Percentiles rank a stretch among this genome's conserved stretches.
Evolutionary conservation across 495 filamentous ascomycete species (phyloP).

Genomic region (Neurospora sublineolata): DNA sequence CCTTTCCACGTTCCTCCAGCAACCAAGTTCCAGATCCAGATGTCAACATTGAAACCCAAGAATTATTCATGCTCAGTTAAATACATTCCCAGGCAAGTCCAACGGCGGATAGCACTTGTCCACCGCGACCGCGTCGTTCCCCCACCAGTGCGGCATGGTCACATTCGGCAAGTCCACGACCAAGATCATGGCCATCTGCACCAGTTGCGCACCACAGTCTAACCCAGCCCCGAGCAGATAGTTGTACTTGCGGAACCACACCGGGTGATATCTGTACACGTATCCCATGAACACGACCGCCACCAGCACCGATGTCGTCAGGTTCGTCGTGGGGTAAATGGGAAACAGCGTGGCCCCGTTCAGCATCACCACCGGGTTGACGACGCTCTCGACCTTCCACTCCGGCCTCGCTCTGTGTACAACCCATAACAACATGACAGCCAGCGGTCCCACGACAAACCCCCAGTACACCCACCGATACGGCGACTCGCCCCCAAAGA

Average conservation of each 20-base stretch:
- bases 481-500: not conserved
- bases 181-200: slow-evolving; percentile 7
- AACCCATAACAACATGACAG: not conserved
- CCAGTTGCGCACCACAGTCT: slow-evolving; percentile 37
- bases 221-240: slow-evolving; percentile 42
- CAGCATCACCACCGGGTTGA: slow-evolving; percentile 10
- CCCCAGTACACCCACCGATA: slow-evolving; percentile 7
- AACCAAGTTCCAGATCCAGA: not conserved
- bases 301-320: slow-evolving; percentile 4
- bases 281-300: slow-evolving; percentile 13
- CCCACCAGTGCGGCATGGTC: slow-evolving; percentile 10
- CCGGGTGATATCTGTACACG: slow-evolving; percentile 5
- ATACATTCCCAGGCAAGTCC: not conserved
- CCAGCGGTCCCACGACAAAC: slow-evolving; percentile 6
- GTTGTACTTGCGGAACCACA: slow-evolving; percentile 33
- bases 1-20: not conserved
- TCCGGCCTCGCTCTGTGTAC: slow-evolving; percentile 5
- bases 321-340: slow-evolving; percentile 11
- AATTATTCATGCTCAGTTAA: not conserved
- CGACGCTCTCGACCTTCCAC: slow-evolving; percentile 5
- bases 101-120: slow-evolving; percentile 4
- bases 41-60: not conserved
- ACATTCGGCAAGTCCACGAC: slow-evolving; percentile 3
- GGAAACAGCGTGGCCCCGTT: slow-evolving; percentile 8
- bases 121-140: slow-evolving; percentile 3